Evolutionary conservation across 495 filamentous ascomycete genomes (phyloP), one percentile per base, ranked within the genome.

Genomic region (Parachaetomium inaequale): DNA sequence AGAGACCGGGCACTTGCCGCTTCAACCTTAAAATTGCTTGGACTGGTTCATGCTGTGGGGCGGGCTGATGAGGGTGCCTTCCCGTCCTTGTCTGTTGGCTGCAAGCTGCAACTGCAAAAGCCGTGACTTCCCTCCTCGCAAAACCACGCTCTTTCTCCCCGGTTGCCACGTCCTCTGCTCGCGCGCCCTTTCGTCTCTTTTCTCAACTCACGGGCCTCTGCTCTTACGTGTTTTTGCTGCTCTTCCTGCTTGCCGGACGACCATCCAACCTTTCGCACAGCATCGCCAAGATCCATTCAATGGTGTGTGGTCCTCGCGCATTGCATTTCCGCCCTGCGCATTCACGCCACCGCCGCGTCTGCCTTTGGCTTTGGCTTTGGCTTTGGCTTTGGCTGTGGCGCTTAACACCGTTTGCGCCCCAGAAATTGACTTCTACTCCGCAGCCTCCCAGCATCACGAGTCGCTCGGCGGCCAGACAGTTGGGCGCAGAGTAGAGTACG

Each of bases 401-500:
- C n/a, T n/a, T n/a, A 25, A 4, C 2, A n/a, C 52, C 34, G 34
- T 55, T 58, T 49, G 43, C 40, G 6, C 7, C 2, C 29, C 21
- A n/a, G 28, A 17, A 11, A 17, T 49, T 58, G 29, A 45, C 38
- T 4, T 55, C 26, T 45, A 36, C 32, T 46, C 45, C 21, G 32
- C 55, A 66, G 64, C 63, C 64, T 56, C 55, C 46, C 8, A 52
- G 31, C 15, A 45, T 45, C 26, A 29, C 28, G 19, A 53, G 32
- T 56, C 51, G 61, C 31, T 23, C 31, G 12, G 63, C 63, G 38
- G 45, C 61, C 40, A 53, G 31, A 21, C 43, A 55, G 43, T 53
- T 42, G 40, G 46, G 66, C n/a, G 56, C 55, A 64, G 52, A 29
- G 15, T 58, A 42, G 23, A 62, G 51, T 52, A 67, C 54, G 52